phyloP scores from a whole-genome alignment of 495 filamentous ascomycete genomes.

The Haplographium delicatum region DNA sequence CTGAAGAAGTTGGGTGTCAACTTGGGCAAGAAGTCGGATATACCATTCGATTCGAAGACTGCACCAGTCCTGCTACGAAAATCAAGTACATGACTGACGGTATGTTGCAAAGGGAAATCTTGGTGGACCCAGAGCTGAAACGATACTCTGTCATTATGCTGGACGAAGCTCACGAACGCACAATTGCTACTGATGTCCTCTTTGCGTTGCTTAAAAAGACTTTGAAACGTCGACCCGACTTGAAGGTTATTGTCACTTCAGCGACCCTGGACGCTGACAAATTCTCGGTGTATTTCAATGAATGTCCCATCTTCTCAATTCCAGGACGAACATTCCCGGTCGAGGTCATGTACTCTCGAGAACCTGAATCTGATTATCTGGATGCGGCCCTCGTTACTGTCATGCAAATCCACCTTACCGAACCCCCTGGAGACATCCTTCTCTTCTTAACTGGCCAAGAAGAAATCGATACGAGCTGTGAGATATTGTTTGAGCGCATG shows the following conservation, averaged over 20 bases:
- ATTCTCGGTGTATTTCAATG: slow-evolving; percentile 92
- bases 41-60: slow-evolving; percentile 96
- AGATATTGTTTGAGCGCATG: slow-evolving; percentile 93
- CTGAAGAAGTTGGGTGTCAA: slow-evolving; percentile 90
- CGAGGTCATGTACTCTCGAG: slow-evolving; percentile 87
- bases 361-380: slow-evolving; percentile 94
- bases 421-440: slow-evolving; percentile 87
- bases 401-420: slow-evolving; percentile 95
- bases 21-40: slow-evolving; percentile 94
- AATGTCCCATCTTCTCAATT: slow-evolving; percentile 93
- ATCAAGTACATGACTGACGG: slow-evolving; percentile 99
- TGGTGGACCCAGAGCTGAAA: slow-evolving; percentile 81
- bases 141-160: slow-evolving; percentile 96
- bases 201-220: slow-evolving; percentile 96
- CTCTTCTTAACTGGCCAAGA: slow-evolving; percentile 96
- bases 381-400: slow-evolving; percentile 93
- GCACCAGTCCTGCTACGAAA: slow-evolving; percentile 78
- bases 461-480: slow-evolving; percentile 94
- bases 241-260: slow-evolving; percentile 93
- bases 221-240: slow-evolving; percentile 73
- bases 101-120: slow-evolving; percentile 92
- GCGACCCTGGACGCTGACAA: slow-evolving; percentile 97
- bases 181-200: slow-evolving; percentile 91
- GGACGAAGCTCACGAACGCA: slow-evolving; percentile 96
- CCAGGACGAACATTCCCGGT: slow-evolving; percentile 93